Evolutionary conservation across 495 filamentous ascomycete species (phyloP), one percentile per base, ranked within the genome.

Genomic region (Mytilinidion resinicola): DNA sequence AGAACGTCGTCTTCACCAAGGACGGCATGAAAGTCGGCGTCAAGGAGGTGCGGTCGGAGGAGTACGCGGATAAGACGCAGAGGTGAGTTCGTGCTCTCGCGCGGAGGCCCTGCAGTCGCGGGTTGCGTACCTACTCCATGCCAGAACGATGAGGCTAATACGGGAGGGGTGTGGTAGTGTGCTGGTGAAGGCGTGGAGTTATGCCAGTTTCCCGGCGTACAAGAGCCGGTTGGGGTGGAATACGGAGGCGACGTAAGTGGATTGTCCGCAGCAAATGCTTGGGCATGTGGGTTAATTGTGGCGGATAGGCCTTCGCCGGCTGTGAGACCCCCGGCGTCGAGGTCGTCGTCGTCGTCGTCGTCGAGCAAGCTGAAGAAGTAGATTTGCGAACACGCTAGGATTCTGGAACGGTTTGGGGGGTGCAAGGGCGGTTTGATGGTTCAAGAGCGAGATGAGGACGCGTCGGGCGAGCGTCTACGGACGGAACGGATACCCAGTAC

Each of bases 11-110:
- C 34, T 84, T 95, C 69, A 85, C 87, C 34, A 91, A 87, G 71
- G 90, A 95, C 59, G 91, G 91, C 12, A 74, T 92, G 75, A 86
- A 83, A 65, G 88, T 96, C 42, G 82, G 83, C 17, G 84, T 96
- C 48, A 87, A 86, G 76, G 80, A 92, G 58, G 64, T 90, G 25
- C 75, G 77, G 51, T 80, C 82, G 58, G 91, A 96, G 80, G 80
- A 81, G 20, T 91, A 95, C 73, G 82, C 86, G 66, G 90, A 92
- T 73, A 77, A 74, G 65, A 93, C 87, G 20, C 90, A 96, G 76
- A 87, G 83, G 70, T 73, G 53, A 14, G 70, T 58, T 51, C 48
- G 43, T 14, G 4, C 25, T 38, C 12, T 48, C 30, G 3, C n/a
- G 38, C 11, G 36, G 9, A 15, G 36, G 10, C 20, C 12, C 36